Conservation (phyloP, 805 yeast species). For the Metschnikowia proteae region DNA sequence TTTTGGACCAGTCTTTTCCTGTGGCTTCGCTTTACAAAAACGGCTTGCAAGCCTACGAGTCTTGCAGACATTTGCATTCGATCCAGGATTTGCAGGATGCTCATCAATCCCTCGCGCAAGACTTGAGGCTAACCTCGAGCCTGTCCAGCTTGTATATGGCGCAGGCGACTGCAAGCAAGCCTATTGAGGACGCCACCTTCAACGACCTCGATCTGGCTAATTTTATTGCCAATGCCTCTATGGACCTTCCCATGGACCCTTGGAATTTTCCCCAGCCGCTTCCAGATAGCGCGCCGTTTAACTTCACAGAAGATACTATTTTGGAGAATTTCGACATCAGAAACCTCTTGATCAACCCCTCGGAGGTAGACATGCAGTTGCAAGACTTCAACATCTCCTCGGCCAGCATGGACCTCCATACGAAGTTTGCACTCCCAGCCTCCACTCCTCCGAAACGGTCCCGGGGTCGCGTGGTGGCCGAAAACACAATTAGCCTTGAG, state of each 20-base stretch:
- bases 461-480: background rate
- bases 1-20: conserved; percentile 44
- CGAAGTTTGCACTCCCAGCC: background rate
- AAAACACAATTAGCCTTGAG: background rate
- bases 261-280: conserved; percentile 3
- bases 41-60: conserved; percentile 30
- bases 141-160: background rate
- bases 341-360: conserved; percentile 21
- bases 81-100: conserved; percentile 31
- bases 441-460: background rate
- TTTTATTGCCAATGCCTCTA: background rate
- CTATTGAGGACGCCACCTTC: conserved; percentile 1
- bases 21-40: conserved; percentile 37
- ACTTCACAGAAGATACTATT: conserved; percentile 1
- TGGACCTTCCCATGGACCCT: conserved; percentile 1
- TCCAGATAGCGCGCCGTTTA: background rate
- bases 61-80: conserved; percentile 31
- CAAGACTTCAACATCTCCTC: background rate
- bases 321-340: conserved; percentile 26
- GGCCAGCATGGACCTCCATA: background rate
- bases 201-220: conserved; percentile 1
- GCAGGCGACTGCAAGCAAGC: background rate
- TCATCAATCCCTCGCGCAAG: conserved; percentile 17
- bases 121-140: conserved; percentile 4
- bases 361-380: conserved; percentile 8